Percentiles rank a stretch among this genome's conserved stretches.
Conservation (phyloP, 1,284 basidiomycete genomes). For the Marasmius fiardii region DNA sequence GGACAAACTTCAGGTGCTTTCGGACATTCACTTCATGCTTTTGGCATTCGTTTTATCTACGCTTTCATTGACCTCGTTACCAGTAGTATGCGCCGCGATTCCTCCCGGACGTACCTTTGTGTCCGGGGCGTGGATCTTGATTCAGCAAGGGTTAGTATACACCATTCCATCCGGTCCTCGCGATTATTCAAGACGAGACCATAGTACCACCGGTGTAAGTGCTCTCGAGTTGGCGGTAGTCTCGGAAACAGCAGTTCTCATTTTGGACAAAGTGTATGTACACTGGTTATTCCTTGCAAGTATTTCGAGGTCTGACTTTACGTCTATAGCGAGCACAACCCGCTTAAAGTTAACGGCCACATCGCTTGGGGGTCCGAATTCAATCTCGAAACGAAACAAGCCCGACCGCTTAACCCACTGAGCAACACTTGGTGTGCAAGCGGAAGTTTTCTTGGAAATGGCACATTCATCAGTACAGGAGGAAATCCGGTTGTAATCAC, state of each 20-base stretch:
- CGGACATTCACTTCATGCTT: background rate
- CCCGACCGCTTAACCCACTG: conserved; percentile 30
- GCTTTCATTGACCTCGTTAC: background rate
- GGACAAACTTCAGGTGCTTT: background rate
- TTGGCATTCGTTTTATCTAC: background rate
- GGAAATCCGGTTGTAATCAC: background rate
- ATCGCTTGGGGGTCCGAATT: conserved; percentile 34
- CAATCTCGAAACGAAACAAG: conserved; percentile 29
- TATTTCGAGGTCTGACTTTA: background rate
- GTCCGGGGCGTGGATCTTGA: background rate
- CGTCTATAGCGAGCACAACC: conserved; percentile 16
- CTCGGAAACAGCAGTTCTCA: conserved; percentile 29
- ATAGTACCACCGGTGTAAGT: conserved; percentile 27
- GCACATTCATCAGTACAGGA: conserved; percentile 26
- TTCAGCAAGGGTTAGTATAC: background rate
- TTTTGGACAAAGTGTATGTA: conserved; percentile 33
- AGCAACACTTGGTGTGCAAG: conserved; percentile 44
- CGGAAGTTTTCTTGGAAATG: conserved; percentile 37
- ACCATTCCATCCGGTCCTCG: no score
- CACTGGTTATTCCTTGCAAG: background rate
- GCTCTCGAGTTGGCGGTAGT: conserved; percentile 37
- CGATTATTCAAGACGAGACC: no score
- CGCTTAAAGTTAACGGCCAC: conserved; percentile 16
- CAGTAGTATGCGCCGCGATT: background rate
- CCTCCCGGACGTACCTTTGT: background rate